phyloP scores from a whole-genome alignment of 2,329 filamentous ascomycete species.

The Phaeophleospora eucalypticola region DNA sequence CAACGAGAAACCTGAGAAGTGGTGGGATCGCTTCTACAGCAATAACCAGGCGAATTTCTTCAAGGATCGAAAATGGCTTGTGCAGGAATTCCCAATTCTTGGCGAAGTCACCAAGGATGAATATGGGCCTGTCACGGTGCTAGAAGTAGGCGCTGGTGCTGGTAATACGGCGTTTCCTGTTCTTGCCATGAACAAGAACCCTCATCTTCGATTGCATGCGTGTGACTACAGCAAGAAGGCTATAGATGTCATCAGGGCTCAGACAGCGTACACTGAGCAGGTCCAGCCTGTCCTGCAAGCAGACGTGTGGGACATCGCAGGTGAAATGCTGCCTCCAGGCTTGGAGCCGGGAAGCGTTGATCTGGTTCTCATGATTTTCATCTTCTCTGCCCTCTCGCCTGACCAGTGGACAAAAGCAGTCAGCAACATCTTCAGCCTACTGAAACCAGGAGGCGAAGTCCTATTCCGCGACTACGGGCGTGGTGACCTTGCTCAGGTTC shows the following conservation, averaged over 20 bases:
- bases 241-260: constrained; percentile 82
- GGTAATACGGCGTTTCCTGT: constrained; percentile 96
- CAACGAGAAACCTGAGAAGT: constrained; percentile 85
- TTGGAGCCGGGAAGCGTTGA: constrained; percentile 78
- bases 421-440: constrained; percentile 70
- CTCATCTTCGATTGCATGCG: constrained; percentile 76
- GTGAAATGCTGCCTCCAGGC: constrained; percentile 65
- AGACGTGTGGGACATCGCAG: constrained; percentile 90
- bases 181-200: constrained; percentile 77
- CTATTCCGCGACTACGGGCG: constrained; percentile 95
- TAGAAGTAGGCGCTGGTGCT: constrained; percentile 92
- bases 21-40: constrained; percentile 98
- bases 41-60: constrained; percentile 98
- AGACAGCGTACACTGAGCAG: constrained; percentile 67
- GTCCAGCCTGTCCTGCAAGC: constrained; percentile 61
- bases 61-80: constrained; percentile 96
- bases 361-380: constrained; percentile 91
- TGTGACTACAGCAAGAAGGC: constrained; percentile 96
- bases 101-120: constrained; percentile 66
- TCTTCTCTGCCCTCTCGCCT: constrained; percentile 88
- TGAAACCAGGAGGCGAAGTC: constrained; percentile 90
- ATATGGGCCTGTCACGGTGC: constrained; percentile 64
- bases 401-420: constrained; percentile 79
- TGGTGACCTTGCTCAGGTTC: constrained; percentile 91
- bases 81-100: constrained; percentile 92